Conservation (phyloP, 345 rosid genomes). For the Eucalyptus victrix region DNA sequence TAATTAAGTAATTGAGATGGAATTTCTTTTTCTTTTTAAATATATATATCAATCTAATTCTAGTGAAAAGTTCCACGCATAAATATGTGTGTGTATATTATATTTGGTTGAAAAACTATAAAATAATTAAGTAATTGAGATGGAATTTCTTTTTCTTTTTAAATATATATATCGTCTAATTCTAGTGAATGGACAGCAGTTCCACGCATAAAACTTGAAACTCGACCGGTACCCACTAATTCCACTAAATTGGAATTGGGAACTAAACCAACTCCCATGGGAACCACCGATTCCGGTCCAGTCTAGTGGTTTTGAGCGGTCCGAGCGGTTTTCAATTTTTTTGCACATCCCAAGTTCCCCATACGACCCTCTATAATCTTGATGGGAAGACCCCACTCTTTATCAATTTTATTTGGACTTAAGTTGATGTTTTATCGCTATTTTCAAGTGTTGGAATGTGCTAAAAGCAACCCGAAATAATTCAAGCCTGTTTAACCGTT, state of each 20-base stretch:
- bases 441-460: neutral
- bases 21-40: too few species aligned
- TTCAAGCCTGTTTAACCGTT: neutral
- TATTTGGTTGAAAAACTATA: too few species aligned
- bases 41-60: too few species aligned
- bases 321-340: fast-evolving
- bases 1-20: too few species aligned
- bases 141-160: too few species aligned
- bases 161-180: too few species aligned
- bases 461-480: neutral
- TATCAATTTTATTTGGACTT: neutral
- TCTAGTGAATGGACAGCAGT: fast-evolving
- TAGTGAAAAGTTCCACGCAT: fast-evolving
- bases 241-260: too few species aligned
- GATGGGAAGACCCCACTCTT: neutral
- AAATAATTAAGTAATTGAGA: too few species aligned
- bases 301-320: fast-evolving
- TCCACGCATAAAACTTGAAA: fast-evolving
- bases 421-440: neutral
- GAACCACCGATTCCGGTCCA: too few species aligned
- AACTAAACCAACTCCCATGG: fast-evolving
- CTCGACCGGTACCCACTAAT: fast-evolving
- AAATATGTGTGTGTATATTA: too few species aligned
- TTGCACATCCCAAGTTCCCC: too few species aligned
- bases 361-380: neutral